Evolutionary conservation across 2,329 filamentous ascomycete genomes (phyloP), one percentile per base, ranked within the genome.

Genomic region (Trichoderma harzianum): DNA sequence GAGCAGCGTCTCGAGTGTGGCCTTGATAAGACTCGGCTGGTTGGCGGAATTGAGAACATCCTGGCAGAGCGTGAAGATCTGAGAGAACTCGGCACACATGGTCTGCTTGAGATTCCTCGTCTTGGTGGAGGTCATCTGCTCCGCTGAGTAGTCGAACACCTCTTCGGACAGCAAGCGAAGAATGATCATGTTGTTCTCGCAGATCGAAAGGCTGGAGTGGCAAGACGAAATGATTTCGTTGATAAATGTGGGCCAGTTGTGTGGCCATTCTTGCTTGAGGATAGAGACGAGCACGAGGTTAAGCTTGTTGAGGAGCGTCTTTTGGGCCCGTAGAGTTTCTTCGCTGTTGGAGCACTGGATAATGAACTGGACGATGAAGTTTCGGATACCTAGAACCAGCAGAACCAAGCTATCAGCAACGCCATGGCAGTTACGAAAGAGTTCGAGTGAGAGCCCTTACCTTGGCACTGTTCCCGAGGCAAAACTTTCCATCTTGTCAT

Each of bases 131-230:
- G 96, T 99, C 95, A 99, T 98, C 82, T 98, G 94, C 80, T 99
- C 96, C 75, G 95, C 94, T 1, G 96, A 99, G 83, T 97, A 99
- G 85, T 99, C 96, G 79, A 99, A 99, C 47, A 99, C 95, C 82
- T 99, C 96, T 82, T 99, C 96, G 7, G 96, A 99, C 60, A 99
- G 88, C 77, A 99, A 86, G 73, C 96, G 92, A 76, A 99, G 89
- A 77, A 99, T 98, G 75, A 93, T 94, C 96, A 99, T 99, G 87
- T 99, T 99, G 86, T 99, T 99, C 85, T 99, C 96, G 88, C 97
- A 99, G 78, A 99, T 97, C 47, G 95, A 96, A 69, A 99, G 86
- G 83, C 93, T 98, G 76, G 93, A 95, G 81, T 97, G 95, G 84
- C 95, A 98, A 70, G 96, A 95, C 26, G 94, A 92, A 78, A 99